phyloP scores from a whole-genome alignment of 2,329 filamentous ascomycete genomes.

The Paecilomyces fulvus region DNA sequence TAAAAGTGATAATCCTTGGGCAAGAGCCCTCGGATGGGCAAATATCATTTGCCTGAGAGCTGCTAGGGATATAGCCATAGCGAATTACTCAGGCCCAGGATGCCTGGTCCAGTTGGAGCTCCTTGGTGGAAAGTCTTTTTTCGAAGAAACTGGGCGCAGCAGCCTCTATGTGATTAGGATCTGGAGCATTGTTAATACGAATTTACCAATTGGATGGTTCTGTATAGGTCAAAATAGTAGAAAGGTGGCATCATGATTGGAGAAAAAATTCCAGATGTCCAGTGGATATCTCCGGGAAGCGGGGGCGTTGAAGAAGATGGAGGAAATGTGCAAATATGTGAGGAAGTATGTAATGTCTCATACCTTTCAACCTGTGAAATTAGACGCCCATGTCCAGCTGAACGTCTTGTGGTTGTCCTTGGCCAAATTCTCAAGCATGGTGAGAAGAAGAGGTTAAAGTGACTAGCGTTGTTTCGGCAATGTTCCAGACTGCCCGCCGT shows the following conservation, averaged over 20 bases:
- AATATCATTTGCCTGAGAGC: neutral
- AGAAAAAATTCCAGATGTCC: neutral
- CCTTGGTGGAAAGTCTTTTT: neutral
- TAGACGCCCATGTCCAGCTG: neutral
- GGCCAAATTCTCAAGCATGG: neutral
- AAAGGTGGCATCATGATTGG: neutral
- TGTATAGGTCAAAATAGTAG: neutral
- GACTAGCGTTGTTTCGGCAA: neutral
- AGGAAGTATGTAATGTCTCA: neutral
- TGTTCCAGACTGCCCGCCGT: neutral
- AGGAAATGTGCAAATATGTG: neutral
- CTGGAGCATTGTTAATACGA: neutral
- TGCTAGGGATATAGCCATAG: neutral
- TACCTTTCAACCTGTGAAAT: neutral
- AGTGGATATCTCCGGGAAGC: neutral
- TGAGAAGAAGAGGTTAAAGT: neutral
- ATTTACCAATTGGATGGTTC: neutral
- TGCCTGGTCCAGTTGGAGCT: neutral
- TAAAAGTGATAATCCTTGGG: slow-evolving; percentile 25
- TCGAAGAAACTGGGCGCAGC: neutral
- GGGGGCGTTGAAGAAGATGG: neutral
- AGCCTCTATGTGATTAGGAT: neutral
- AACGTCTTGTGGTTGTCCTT: neutral
- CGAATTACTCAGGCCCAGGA: neutral
- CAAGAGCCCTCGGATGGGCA: slow-evolving; percentile 10